These are phyloP conservation scores for Auxenochlorella pyrenoidosa DNA, from an alignment of 139 green algal genomes.

Conservation along the genomic window DNA sequence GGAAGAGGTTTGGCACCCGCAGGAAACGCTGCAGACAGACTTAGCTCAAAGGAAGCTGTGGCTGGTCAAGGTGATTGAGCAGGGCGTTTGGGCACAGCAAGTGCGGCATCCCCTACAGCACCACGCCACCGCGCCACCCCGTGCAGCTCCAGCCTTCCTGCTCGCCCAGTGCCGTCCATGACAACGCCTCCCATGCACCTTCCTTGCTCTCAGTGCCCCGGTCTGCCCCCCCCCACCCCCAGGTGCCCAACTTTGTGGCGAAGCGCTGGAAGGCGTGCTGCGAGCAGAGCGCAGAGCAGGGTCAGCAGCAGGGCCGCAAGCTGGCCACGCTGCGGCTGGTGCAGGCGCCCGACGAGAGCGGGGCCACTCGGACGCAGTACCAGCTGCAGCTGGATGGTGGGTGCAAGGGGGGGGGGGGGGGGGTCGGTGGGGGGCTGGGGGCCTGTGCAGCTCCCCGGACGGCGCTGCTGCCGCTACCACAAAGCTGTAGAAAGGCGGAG, in stretches of 20 bases:
- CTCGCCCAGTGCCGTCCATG: too few relatives aligned
- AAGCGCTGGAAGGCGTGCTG: conserved; percentile 55
- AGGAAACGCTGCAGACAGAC: conserved; percentile 5
- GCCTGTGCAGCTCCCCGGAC: too few relatives aligned
- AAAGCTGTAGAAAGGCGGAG: too few relatives aligned
- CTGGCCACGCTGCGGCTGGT: conserved; percentile 37
- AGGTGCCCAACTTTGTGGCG: conserved; percentile 64
- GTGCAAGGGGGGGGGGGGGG: too few relatives aligned
- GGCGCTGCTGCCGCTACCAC: too few relatives aligned
- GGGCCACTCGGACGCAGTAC: conserved; percentile 5
- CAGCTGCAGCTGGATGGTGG: conserved; percentile 24
- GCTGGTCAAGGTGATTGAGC: conserved; percentile 48
- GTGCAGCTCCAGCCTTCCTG: neutral
- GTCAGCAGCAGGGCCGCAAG: conserved; percentile 28
- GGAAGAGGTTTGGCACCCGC: neutral
- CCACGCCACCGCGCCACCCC: neutral
- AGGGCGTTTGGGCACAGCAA: neutral
- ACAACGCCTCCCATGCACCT: neutral
- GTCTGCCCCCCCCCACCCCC: neutral
- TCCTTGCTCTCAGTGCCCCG: too few relatives aligned
- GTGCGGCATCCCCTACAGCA: neutral
- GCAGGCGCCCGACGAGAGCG: neutral
- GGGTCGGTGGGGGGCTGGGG: neutral
- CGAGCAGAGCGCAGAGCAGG: conserved; percentile 36
- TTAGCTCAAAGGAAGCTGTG: conserved; percentile 45